These are phyloP conservation scores for Saccharomycopsis fermentans DNA, from an alignment of 805 yeast species.

Conservation along the genomic window DNA sequence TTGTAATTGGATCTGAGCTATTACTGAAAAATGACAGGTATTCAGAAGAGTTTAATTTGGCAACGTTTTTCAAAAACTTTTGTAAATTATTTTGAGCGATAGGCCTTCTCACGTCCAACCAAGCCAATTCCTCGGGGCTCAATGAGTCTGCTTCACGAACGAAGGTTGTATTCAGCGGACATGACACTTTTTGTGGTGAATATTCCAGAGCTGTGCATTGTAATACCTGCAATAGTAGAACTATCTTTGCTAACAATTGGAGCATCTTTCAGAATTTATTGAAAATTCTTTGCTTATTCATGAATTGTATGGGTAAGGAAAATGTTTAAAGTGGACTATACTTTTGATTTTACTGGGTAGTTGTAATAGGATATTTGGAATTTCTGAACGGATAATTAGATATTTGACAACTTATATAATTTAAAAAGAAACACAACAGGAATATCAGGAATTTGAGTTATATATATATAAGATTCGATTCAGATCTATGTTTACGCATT, in stretches of 20 bases:
- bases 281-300: no score
- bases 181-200: slow-evolving; percentile 36
- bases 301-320: no score
- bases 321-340: no score
- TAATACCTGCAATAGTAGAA: neutral
- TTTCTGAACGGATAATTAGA: no score
- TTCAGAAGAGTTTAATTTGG: slow-evolving; percentile 20
- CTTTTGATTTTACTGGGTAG: no score
- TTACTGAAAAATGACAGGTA: slow-evolving; percentile 27
- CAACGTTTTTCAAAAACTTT: slow-evolving; percentile 35
- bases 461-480: neutral
- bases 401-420: no score
- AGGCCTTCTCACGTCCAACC: slow-evolving; percentile 41
- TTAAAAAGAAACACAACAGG: no score
- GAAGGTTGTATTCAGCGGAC: slow-evolving; percentile 35
- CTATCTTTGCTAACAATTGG: neutral
- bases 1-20: slow-evolving; percentile 27
- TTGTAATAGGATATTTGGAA: no score
- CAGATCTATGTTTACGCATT: no score
- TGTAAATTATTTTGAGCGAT: slow-evolving; percentile 37
- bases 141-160: slow-evolving; percentile 40
- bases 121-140: slow-evolving; percentile 37
- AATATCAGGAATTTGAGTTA: no score
- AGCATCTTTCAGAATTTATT: neutral
- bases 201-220: neutral